These are phyloP conservation scores for Mycena belliarum DNA, from an alignment of 768 basidiomycete genomes.

Conservation along the genomic window DNA sequence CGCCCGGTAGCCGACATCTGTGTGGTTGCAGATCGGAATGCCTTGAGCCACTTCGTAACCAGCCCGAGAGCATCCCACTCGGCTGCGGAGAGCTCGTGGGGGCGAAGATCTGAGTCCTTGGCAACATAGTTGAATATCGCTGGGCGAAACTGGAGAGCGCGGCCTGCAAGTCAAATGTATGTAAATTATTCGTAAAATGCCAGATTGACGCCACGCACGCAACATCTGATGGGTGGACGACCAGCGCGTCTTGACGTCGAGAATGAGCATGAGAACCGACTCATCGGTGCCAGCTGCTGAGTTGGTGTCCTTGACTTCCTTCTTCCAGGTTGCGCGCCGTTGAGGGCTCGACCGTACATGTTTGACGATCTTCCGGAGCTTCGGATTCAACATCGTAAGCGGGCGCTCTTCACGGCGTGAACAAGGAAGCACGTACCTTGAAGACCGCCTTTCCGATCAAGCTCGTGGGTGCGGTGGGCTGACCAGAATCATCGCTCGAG, in stretches of 20 bases:
- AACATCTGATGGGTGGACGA: conserved; percentile 2
- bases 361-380: conserved; percentile 10
- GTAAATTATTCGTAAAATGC: too few relatives aligned
- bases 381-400: too few relatives aligned
- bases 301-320: background rate
- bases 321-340: background rate
- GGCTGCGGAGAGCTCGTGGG: conserved; percentile 13
- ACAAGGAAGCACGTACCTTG: background rate
- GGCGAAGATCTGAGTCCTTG: conserved; percentile 21
- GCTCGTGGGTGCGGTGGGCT: background rate
- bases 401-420: too few relatives aligned
- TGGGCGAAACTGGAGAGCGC: conserved; percentile 24
- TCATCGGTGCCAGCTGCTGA: background rate
- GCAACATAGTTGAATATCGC: conserved; percentile 22
- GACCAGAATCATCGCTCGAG: background rate
- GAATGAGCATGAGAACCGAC: background rate
- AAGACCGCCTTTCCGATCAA: background rate
- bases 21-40: conserved; percentile 31
- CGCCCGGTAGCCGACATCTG: conserved; percentile 33
- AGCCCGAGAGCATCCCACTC: conserved; percentile 31
- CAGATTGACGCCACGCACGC: background rate
- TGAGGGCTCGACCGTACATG: conserved; percentile 13
- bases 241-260: conserved; percentile 3
- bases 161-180: conserved; percentile 19
- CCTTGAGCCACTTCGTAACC: conserved; percentile 28